Base-by-base conservation (phyloP, 129 eudicot species). In the Kitagawia praeruptora region DNA sequence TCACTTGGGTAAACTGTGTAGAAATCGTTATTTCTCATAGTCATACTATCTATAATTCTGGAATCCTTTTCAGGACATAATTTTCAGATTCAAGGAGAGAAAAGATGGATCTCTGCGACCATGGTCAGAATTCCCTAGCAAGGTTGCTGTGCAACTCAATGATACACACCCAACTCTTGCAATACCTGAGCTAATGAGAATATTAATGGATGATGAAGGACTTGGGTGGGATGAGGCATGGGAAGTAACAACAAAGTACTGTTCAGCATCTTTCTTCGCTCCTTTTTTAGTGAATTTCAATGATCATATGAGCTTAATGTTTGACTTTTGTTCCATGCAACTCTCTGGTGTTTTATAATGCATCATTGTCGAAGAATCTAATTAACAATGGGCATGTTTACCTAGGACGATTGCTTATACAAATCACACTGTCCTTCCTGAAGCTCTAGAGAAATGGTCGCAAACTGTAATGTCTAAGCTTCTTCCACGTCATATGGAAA, bases 171-270 rank as follows among this genome's bases (percentile, higher is more conserved):
- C 99, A 45, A 96, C 99, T 49, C 97, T 96, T 84, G 93, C 98
- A 72, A 96, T 96, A 85, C 99, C 99, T 2, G 99, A 96, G 83
- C 87, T 96, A 41, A 92, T 96, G 99, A 89, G 99, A 77, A 87
- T 96, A 87, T 81, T 96, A 51, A 92, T 96, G 99, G 99, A 96
- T 85, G 95, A 89, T 46, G 99, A 96, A 90, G 95, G 93, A 72
- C 87, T 96, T 75, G 98, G 99, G 54, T 96, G 99, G 99, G 99
- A 96, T 82, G 99, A 96, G 81, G 97, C 99, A 69, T 96, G 99
- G 99, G 93, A 89, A 89, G 91, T 96, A 31, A 92, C 96, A 51
- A 89, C 90, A 77, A 96, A 89, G 99, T 96, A 44, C 81, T 71
- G 64, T 76, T 46, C 14, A 72, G 64, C 48, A n/a, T 58, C 4